Base-by-base conservation (phyloP, 2,329 filamentous ascomycete species). In the Penicillium sp. region DNA sequence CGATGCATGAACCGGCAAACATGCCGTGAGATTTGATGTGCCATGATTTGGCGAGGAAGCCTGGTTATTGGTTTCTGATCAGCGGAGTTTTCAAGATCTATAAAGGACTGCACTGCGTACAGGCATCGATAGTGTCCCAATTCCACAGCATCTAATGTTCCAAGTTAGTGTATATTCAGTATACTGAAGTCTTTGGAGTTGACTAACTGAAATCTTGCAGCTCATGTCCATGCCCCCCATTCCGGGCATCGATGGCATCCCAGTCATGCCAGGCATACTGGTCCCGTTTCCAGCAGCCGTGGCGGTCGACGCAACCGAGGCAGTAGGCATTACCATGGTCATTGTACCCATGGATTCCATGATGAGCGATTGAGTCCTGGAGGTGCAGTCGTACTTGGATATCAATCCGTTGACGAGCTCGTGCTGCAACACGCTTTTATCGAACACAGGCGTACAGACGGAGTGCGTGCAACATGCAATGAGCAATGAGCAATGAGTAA, bases 1-100 rank as follows among this genome's bases (percentile, higher is more conserved):
- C 87, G 61, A 94, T 84, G 70, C 87, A 93, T 42, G 83, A 86
- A 18, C 84, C 87, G 39, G 85, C 87, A 63, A 94, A 91, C 77
- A 85, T 85, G 65, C 78, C 82, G 2, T 67, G 70, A 20, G 82
- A 84, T 13, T 72, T 82, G 65, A 91, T 78, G 60, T 82, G 82
- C 87, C 87, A 93, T 18, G 76, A 74, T 6, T 64, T 58, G 20
- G 84, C 71, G 61, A 93, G 77, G 75, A 93, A 91, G 69, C 82
- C 70, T 73, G 32, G 32, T 16, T 14, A 31, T 7, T 13, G 31
- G 7, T 4, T 16, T 22, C 14, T 18, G 9, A 18, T 42, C 20
- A 38, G 26, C 13, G 10, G 11, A 24, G 28, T 16, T 24, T 9
- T 0, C n/a, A 11, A 3, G 20, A 23, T 26, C 11, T 35, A 8